Evolutionary conservation across 2,329 filamentous ascomycete species (phyloP), one percentile per base, ranked within the genome.

Genomic region (Pseudopithomyces maydicus): DNA sequence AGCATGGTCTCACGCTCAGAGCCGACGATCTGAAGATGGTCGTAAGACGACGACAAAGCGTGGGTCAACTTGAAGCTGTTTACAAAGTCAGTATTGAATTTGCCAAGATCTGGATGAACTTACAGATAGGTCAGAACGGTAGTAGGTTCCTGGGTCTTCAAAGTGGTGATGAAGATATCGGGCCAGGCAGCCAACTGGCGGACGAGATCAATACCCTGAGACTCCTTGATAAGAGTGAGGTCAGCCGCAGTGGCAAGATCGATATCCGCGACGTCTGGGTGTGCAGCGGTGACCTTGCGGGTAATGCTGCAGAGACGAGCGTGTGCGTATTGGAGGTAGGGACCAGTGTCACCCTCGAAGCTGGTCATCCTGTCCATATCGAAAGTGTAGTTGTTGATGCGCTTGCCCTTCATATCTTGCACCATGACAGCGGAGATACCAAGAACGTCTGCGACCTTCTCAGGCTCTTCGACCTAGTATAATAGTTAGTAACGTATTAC

Each of bases 391-490:
- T 85, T 84, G 76, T 88, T 87, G 71, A 87, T 80, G 62, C 82
- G 86, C 86, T 97, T 98, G 75, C 94, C 95, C 64, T 86, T 90
- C 92, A 98, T 97, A 73, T 98, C 95, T 78, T 98, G 94, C 19
- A 97, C 92, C 92, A 98, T 98, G 72, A 98, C 94, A 72, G 90
- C 90, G 63, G 90, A 93, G 73, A 98, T 97, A 62, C 94, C 95
- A 2, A 98, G 85, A 11, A 86, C 91, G 79, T 98, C 95, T 59
- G 95, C 92, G 10, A 88, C 90, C 53, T 86, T 84, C 53, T 87
- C 88, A 0, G 94, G 94, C 75, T 98, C 83, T 70, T 89, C 90
- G 19, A 99, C 89, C 77, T 97, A 92, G 55, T 87, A 11, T 43
- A 11, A 22, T 3, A 23, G 41, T 41, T 17, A 41, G 38, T 17